Percentiles rank a stretch among this genome's conserved stretches.
These are phyloP conservation scores for Pestalotiopsis sp. DNA, from an alignment of 2,329 filamentous ascomycete species.

Conservation along the genomic window DNA sequence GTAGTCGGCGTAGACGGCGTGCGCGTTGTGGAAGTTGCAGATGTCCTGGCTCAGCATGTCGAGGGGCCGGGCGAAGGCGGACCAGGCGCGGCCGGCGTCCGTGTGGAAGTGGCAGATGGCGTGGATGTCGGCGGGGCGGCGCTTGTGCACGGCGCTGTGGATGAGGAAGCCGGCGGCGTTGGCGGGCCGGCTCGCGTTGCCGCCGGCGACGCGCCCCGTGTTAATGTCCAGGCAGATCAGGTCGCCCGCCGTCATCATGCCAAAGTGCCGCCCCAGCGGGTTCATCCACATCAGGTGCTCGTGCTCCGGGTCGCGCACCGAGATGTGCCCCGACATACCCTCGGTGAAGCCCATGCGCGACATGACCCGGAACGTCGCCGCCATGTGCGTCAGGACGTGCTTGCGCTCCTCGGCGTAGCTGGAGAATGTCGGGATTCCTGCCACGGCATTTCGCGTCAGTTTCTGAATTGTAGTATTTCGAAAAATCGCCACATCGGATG, in stretches of 20 bases:
- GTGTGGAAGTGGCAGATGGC: constrained; percentile 72
- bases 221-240: constrained; percentile 66
- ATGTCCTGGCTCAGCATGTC: constrained; percentile 75
- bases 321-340: constrained; percentile 59
- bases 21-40: constrained; percentile 65
- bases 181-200: constrained; percentile 59
- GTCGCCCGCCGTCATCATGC: constrained; percentile 63
- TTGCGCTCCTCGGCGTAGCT: constrained; percentile 51
- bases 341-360: constrained; percentile 67
- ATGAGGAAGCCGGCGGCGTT: constrained; percentile 74
- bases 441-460: not conserved
- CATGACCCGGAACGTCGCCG: constrained; percentile 70
- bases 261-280: constrained; percentile 68
- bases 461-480: not conserved
- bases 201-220: constrained; percentile 63
- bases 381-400: constrained; percentile 69
- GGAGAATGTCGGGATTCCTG: constrained; percentile 46
- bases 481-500: not conserved
- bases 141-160: constrained; percentile 69
- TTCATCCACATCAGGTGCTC: constrained; percentile 69
- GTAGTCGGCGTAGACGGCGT: constrained; percentile 64
- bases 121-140: constrained; percentile 60
- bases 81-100: constrained; percentile 69
- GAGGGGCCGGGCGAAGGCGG: constrained; percentile 62
- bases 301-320: constrained; percentile 66